phyloP scores from a whole-genome alignment of 2,329 filamentous ascomycete species.

The Beauveria asiatica region DNA sequence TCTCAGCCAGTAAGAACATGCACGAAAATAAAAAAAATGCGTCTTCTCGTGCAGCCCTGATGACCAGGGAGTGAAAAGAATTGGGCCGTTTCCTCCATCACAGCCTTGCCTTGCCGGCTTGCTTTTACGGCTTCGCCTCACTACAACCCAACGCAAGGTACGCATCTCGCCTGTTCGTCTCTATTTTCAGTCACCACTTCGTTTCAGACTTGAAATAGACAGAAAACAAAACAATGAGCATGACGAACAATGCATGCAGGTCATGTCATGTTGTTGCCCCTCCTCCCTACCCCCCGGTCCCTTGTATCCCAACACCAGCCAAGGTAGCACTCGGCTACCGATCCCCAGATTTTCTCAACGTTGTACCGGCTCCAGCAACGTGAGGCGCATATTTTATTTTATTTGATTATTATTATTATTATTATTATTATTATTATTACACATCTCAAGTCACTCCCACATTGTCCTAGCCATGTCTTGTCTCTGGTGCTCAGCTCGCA shows the following conservation, averaged over 20 bases:
- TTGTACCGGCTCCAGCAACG: too few species aligned
- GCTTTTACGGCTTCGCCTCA: neutral
- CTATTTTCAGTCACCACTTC: neutral
- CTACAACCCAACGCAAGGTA: neutral
- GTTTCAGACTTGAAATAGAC: neutral
- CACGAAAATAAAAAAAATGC: neutral
- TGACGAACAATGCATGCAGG: neutral
- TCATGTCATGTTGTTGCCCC: too few species aligned
- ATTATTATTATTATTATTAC: too few species aligned
- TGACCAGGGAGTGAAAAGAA: neutral
- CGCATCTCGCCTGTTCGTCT: neutral
- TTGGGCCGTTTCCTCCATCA: neutral
- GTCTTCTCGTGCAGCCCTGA: neutral
- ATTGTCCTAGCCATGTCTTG: neutral
- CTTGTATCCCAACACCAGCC: too few species aligned
- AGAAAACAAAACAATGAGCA: neutral
- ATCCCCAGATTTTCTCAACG: too few species aligned
- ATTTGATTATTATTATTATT: too few species aligned
- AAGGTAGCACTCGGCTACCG: too few species aligned
- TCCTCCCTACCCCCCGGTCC: too few species aligned
- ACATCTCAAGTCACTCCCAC: too few species aligned
- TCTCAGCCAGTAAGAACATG: neutral
- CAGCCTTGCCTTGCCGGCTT: neutral
- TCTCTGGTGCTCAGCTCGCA: neutral
- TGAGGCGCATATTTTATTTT: too few species aligned